Percentiles rank a stretch among this genome's conserved stretches.
Conservation (phyloP, 257 asterid species). For the Eustoma russellianum region DNA sequence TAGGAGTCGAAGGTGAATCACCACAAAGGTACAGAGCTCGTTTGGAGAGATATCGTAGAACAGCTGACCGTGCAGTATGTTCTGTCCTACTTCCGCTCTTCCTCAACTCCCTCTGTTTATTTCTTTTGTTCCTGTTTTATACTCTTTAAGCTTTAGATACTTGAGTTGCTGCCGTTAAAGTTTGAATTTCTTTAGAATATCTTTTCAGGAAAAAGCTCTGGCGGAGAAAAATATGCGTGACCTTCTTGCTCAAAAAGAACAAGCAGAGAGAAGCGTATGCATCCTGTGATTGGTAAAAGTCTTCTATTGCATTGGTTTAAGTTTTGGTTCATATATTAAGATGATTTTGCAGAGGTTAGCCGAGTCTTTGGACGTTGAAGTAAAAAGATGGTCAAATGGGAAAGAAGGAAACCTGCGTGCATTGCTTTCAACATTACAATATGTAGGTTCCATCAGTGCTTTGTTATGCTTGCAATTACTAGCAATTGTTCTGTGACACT, state of each 20-base stretch:
- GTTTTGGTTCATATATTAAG: conserved; percentile 19
- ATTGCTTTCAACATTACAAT: conserved; percentile 88
- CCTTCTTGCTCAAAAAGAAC: conserved; percentile 79
- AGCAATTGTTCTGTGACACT: not conserved
- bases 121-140: not conserved
- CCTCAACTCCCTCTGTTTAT: conserved; percentile 1
- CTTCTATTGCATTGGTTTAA: conserved; percentile 11
- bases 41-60: conserved; percentile 81
- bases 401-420: conserved; percentile 93
- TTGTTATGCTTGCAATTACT: not conserved
- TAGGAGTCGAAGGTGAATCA: conserved; percentile 81
- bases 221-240: conserved; percentile 96
- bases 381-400: conserved; percentile 90
- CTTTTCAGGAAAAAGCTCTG: conserved; percentile 82
- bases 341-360: conserved; percentile 65
- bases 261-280: conserved; percentile 76
- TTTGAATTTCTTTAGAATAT: conserved; percentile 10
- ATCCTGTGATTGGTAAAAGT: conserved; percentile 11
- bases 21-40: conserved; percentile 93
- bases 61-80: conserved; percentile 91
- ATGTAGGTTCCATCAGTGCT: conserved; percentile 37
- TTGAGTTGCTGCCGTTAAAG: not conserved
- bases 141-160: not conserved
- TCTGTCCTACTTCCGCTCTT: conserved; percentile 6
- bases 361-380: conserved; percentile 76